Conservation (phyloP, 1,139 yeast genomes). For the Ashbya aceris region DNA sequence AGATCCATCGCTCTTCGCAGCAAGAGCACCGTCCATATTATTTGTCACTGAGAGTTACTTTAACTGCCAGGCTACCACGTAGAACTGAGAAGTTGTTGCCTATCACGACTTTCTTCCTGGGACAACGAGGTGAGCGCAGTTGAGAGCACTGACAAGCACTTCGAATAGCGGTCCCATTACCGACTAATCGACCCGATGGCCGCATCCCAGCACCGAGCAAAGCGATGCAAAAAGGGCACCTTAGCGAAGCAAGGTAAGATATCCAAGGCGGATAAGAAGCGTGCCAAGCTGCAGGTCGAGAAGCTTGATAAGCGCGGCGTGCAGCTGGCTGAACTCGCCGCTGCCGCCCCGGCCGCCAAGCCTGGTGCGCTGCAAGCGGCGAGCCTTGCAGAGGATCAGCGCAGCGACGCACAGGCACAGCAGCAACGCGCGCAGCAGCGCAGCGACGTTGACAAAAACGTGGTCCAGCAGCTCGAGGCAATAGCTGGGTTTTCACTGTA, state of each 20-base stretch:
- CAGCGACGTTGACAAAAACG: constrained; percentile 41
- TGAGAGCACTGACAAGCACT: no score
- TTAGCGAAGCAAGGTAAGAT: constrained; percentile 7
- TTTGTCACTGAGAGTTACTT: no score
- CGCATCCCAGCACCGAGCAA: no score
- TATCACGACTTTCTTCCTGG: no score
- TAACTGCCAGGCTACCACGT: no score
- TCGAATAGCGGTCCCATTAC: no score
- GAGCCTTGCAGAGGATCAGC: constrained; percentile 31
- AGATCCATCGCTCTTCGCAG: no score
- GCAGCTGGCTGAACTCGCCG: constrained; percentile 11
- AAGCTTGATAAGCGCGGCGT: constrained; percentile 18
- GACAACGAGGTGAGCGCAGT: no score
- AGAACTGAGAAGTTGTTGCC: no score
- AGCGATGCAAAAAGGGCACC: no score
- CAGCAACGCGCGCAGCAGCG: constrained; percentile 33
- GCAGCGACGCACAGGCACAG: constrained; percentile 39
- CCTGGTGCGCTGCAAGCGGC: constrained; percentile 35
- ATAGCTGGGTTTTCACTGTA: constrained; percentile 43
- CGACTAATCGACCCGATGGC: no score
- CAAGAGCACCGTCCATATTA: no score
- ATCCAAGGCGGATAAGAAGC: constrained; percentile 20
- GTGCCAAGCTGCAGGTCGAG: constrained; percentile 19
- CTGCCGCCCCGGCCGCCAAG: constrained; percentile 23
- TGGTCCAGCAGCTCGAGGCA: constrained; percentile 50